Evolutionary conservation across 805 yeast species (phyloP).

Genomic region (Jamesozyma lodderae): DNA sequence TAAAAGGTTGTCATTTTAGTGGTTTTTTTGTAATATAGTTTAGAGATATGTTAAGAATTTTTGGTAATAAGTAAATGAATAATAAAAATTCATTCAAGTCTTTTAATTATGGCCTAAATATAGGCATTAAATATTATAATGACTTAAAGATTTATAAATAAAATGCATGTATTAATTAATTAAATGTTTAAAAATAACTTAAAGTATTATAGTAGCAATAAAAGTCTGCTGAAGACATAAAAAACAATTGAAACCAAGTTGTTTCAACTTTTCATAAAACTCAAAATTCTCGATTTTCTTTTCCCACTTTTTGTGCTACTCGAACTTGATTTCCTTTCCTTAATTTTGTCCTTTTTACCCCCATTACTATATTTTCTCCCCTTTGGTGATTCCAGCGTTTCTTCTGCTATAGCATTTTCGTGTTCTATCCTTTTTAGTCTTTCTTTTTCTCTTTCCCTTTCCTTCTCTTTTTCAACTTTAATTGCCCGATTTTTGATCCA

Average conservation of each 20-base stretch:
- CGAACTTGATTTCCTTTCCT: neutral
- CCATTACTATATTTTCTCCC: too few species aligned
- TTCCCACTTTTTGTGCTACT: slow-evolving; percentile 2
- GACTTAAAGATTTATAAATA: too few species aligned
- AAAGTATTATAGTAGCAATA: too few species aligned
- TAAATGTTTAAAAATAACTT: too few species aligned
- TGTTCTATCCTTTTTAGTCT: neutral
- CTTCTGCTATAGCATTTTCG: neutral
- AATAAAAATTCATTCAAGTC: too few species aligned
- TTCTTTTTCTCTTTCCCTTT: slow-evolving; percentile 1
- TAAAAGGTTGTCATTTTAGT: neutral
- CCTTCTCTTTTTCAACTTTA: neutral
- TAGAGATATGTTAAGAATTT: slow-evolving; percentile 33
- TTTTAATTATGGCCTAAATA: too few species aligned
- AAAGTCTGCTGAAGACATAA: too few species aligned
- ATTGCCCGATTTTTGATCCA: slow-evolving; percentile 7
- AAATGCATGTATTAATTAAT: too few species aligned
- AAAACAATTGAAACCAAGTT: too few species aligned
- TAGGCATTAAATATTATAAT: too few species aligned
- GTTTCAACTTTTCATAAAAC: slow-evolving; percentile 16
- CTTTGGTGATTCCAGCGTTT: too few species aligned
- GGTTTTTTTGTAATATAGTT: slow-evolving; percentile 15
- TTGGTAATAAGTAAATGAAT: too few species aligned
- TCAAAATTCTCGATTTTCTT: slow-evolving; percentile 22
- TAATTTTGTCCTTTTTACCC: neutral